These are phyloP conservation scores for Barnettozyma californica DNA, from an alignment of 805 yeast species.

Conservation along the genomic window DNA sequence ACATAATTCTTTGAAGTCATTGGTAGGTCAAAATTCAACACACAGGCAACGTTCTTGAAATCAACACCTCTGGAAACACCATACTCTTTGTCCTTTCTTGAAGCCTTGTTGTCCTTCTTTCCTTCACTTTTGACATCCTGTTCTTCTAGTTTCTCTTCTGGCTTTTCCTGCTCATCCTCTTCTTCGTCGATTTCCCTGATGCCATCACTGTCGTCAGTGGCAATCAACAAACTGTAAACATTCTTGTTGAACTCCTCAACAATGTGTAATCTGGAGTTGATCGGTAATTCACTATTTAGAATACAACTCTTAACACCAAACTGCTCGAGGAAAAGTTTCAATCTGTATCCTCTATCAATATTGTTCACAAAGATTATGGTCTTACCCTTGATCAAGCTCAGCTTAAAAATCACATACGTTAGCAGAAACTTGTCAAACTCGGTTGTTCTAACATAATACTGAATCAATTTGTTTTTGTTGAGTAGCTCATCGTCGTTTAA, in stretches of 20 bases:
- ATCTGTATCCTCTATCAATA: slow-evolving; percentile 91
- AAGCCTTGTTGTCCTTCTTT: slow-evolving; percentile 27
- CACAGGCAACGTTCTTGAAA: slow-evolving; percentile 94
- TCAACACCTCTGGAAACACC: slow-evolving; percentile 97
- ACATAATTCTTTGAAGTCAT: slow-evolving; percentile 82
- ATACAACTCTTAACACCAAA: slow-evolving; percentile 89
- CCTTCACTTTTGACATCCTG: background rate
- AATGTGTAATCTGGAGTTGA: slow-evolving; percentile 88
- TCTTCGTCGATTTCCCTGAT: slow-evolving; percentile 47
- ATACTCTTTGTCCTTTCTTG: slow-evolving; percentile 64
- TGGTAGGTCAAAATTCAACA: slow-evolving; percentile 91
- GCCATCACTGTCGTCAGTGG: slow-evolving; percentile 84
- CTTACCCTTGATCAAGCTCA: slow-evolving; percentile 85
- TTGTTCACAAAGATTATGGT: slow-evolving; percentile 87
- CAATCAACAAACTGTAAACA: slow-evolving; percentile 80
- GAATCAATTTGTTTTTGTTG: slow-evolving; percentile 57
- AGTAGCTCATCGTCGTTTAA: slow-evolving; percentile 64
- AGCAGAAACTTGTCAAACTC: slow-evolving; percentile 91
- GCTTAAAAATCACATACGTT: slow-evolving; percentile 87
- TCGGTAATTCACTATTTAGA: slow-evolving; percentile 86
- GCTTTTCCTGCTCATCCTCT: slow-evolving; percentile 23
- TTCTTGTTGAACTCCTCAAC: slow-evolving; percentile 93
- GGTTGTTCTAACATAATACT: slow-evolving; percentile 78
- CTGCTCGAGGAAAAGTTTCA: slow-evolving; percentile 87
- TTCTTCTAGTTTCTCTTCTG: slow-evolving; percentile 11